Evolutionary conservation across 164 flowering plant species (phyloP).

Genomic region (Nelumbo lutea): DNA sequence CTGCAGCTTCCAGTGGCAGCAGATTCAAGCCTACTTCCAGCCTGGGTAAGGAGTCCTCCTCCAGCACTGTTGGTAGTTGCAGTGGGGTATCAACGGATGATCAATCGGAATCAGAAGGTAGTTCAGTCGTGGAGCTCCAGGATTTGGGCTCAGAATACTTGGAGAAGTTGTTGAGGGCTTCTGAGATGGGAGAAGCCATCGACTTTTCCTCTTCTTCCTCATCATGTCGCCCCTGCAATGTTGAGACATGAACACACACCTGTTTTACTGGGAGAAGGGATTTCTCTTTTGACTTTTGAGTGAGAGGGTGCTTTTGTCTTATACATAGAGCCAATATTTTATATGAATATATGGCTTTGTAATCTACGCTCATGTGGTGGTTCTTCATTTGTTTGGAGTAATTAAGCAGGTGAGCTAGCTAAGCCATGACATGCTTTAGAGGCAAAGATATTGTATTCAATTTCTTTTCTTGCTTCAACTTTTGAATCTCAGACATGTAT

Average conservation of each 20-base stretch:
- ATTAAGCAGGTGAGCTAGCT: too few species aligned
- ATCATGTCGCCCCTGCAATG: background rate
- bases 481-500: too few species aligned
- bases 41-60: background rate
- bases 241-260: background rate
- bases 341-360: too few species aligned
- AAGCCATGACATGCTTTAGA: too few species aligned
- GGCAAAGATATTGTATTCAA: too few species aligned
- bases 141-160: background rate
- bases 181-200: background rate
- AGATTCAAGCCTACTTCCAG: background rate
- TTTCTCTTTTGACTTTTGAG: too few species aligned
- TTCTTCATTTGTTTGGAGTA: too few species aligned
- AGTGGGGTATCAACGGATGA: background rate
- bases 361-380: too few species aligned
- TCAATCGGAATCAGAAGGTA: background rate
- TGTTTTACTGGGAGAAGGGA: background rate
- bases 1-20: background rate
- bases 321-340: too few species aligned
- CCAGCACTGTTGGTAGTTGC: background rate
- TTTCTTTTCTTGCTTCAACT: too few species aligned
- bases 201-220: background rate
- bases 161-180: background rate
- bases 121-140: background rate
- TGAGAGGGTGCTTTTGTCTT: too few species aligned